Conservation (phyloP, 148 eudicot species). For the Pharnaceum exiguum region DNA sequence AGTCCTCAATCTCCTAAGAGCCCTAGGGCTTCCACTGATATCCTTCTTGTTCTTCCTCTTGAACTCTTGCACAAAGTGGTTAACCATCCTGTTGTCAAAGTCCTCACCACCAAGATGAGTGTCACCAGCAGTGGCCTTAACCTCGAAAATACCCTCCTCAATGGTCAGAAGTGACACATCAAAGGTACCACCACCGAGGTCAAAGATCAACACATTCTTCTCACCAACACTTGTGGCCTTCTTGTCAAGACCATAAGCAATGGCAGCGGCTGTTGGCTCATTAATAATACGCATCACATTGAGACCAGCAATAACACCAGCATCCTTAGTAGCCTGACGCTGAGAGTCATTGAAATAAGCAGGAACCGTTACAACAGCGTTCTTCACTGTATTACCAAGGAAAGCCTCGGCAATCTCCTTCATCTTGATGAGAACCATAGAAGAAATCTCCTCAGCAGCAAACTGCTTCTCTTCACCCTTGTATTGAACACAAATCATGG, state of each 20-base stretch:
- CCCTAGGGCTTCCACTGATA: not conserved
- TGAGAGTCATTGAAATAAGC: too few relatives aligned
- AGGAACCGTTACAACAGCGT: too few relatives aligned
- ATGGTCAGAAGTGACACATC: not conserved
- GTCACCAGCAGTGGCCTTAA: not conserved
- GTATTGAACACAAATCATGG: too few relatives aligned
- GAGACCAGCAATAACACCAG: too few relatives aligned
- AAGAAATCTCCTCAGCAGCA: too few relatives aligned
- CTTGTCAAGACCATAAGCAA: not conserved
- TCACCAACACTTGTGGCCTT: not conserved
- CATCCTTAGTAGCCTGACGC: too few relatives aligned
- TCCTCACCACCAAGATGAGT: not conserved
- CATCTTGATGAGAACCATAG: too few relatives aligned
- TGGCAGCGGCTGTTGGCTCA: not conserved
- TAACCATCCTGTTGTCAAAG: not conserved
- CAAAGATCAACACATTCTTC: not conserved
- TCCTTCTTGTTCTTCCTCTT: not conserved
- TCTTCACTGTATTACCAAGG: too few relatives aligned
- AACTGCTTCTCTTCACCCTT: too few relatives aligned
- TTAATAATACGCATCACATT: too few relatives aligned
- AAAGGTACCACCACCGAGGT: not conserved
- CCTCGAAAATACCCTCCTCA: not conserved
- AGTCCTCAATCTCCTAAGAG: not conserved
- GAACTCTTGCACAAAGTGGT: not conserved
- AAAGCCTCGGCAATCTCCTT: too few relatives aligned